Evolutionary conservation across 306 rosid species (phyloP).

Genomic region (Cicer chorassanicum): DNA sequence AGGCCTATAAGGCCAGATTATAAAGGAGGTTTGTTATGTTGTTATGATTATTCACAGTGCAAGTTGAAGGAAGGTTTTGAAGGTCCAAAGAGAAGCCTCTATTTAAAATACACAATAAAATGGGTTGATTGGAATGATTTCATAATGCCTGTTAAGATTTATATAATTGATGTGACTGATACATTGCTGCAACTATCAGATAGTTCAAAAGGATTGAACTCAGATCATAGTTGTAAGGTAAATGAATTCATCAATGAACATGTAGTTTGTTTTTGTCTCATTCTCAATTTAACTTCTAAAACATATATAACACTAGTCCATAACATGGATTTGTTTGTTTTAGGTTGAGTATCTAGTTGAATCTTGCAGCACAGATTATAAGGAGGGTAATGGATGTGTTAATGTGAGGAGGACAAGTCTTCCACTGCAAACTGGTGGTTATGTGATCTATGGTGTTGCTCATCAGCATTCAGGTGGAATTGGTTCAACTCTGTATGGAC

Average conservation of each 20-base stretch:
- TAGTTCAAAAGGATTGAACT: conserved; percentile 26
- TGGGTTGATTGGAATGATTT: conserved; percentile 78
- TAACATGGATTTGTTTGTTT: conserved; percentile 3
- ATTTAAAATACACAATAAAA: conserved; percentile 67
- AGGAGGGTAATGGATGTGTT: conserved; percentile 36
- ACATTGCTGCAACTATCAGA: conserved; percentile 39
- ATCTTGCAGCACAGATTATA: conserved; percentile 49
- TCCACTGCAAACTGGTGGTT: conserved; percentile 59
- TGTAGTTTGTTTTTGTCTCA: conserved; percentile 7
- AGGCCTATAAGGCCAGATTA: conserved; percentile 53
- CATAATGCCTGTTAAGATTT: conserved; percentile 70
- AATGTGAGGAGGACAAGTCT: conserved; percentile 49
- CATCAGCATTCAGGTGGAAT: conserved; percentile 82
- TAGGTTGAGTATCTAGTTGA: conserved; percentile 67
- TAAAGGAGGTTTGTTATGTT: conserved; percentile 66
- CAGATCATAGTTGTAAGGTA: conserved; percentile 60
- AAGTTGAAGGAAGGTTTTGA: conserved; percentile 55
- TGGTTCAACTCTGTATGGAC: conserved; percentile 69
- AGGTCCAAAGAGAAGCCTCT: conserved; percentile 60
- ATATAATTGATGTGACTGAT: conserved; percentile 73
- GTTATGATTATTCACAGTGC: conserved; percentile 65
- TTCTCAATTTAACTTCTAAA: background rate
- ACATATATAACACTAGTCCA: background rate
- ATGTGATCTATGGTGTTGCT: conserved; percentile 71
- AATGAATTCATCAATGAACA: conserved; percentile 27